Percentiles rank a stretch among this genome's conserved stretches.
phyloP scores from a whole-genome alignment of 441 rosid genomes.

The Erysimum cheiri region DNA sequence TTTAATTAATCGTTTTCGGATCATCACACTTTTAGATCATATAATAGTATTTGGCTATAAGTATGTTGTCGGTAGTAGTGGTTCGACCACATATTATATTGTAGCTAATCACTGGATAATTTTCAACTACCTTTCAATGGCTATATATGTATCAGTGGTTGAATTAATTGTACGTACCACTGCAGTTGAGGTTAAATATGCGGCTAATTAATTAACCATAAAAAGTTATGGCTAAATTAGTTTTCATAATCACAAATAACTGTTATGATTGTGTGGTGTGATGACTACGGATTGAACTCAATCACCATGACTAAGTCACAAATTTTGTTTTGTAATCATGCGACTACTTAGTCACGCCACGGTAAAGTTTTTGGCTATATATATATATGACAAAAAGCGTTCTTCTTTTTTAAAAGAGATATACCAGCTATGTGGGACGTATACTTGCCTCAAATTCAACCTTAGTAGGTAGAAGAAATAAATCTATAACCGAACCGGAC shows the following conservation, averaged over 20 bases:
- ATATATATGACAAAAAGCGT: background rate
- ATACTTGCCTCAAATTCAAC: constrained; percentile 11
- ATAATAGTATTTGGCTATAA: background rate
- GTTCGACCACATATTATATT: background rate
- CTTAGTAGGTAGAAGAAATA: background rate
- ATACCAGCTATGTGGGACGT: background rate
- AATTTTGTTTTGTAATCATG: background rate
- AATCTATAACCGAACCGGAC: background rate
- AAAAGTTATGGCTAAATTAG: background rate
- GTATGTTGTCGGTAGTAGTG: background rate
- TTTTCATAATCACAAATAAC: background rate
- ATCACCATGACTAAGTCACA: background rate
- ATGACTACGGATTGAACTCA: background rate
- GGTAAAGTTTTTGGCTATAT: background rate
- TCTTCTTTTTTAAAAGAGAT: background rate
- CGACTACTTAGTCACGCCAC: background rate
- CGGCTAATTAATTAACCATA: too few relatives aligned
- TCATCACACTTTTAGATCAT: background rate
- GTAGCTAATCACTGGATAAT: background rate
- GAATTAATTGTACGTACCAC: too few relatives aligned
- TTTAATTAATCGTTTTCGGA: background rate
- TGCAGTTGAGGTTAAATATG: background rate
- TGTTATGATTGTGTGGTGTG: background rate
- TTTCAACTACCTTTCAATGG: background rate
- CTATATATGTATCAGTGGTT: too few relatives aligned